Conservation (phyloP, 495 filamentous ascomycete species). For the Neurospora tetrasperma region DNA sequence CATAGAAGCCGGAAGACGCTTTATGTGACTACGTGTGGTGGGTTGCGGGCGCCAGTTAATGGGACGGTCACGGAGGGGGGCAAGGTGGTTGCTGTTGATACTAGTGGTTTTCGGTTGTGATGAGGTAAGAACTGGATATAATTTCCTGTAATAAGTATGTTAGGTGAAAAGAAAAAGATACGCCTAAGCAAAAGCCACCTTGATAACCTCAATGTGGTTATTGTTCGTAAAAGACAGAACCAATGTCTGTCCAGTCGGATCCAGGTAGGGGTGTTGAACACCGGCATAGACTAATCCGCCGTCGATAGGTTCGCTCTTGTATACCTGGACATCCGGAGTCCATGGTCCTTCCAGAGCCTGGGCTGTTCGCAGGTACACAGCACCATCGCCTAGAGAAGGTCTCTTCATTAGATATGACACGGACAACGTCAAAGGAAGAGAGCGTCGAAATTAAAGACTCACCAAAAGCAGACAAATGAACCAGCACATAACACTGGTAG, state of each 20-base stretch:
- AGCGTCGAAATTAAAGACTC: not conserved
- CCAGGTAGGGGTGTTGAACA: constrained; percentile 24
- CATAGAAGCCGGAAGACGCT: not conserved
- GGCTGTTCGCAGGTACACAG: constrained; percentile 21
- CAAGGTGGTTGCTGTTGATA: constrained; percentile 5
- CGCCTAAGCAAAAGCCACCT: constrained; percentile 5
- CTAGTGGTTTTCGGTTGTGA: not conserved
- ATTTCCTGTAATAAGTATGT: not conserved
- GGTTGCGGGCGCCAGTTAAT: not conserved
- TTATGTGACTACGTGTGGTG: constrained; percentile 1
- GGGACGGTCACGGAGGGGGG: not conserved
- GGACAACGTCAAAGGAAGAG: not conserved
- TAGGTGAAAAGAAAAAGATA: constrained; percentile 34
- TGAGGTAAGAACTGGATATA: not conserved
- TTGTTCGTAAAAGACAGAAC: constrained; percentile 26
- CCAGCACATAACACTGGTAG: constrained; percentile 22
- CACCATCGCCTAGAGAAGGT: constrained; percentile 5
- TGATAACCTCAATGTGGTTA: constrained; percentile 24
- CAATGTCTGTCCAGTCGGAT: constrained; percentile 19
- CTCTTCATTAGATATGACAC: not conserved
- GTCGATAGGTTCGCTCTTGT: constrained; percentile 18
- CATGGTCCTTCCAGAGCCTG: constrained; percentile 23
- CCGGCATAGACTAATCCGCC: constrained; percentile 25
- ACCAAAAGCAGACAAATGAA: constrained; percentile 19
- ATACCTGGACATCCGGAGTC: constrained; percentile 24